Evolutionary conservation across 2,329 filamentous ascomycete species (phyloP), one percentile per base, ranked within the genome.

Genomic region (Elsinoe perseae): DNA sequence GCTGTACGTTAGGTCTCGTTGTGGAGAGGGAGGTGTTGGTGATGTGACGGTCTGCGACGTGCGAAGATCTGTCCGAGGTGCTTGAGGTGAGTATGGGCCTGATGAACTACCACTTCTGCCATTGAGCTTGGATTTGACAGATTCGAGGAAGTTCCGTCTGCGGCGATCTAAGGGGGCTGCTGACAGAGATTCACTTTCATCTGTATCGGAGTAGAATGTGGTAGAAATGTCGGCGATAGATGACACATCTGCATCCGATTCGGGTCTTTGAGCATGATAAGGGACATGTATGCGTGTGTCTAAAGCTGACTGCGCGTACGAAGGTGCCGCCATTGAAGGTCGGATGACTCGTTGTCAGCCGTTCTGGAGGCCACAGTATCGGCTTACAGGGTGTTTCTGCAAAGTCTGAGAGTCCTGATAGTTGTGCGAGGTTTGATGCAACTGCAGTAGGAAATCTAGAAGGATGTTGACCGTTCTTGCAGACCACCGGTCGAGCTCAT

Each of bases 221-320:
- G 53, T 56, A 7, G 53, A 56, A 9, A 56, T 56, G 42, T 56
- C 53, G n/a, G 53, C 36, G 14, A 56, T 34, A 20, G 53, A 56
- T 9, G 53, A 56, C 14, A 44, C 36, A 16, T 56, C 38, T 18
- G 36, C 53, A 16, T 56, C 53, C 10, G 53, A 56, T n/a, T 56
- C 53, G 27, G 36, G 36, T 16, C 40, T 16, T 25, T 44, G 53
- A 14, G 36, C 40, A n/a, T 18, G 36, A 27, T 48, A 44, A 1
- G 38, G 53, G 4, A 36, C 23, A 32, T 30, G 23, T 8, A 56
- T 44, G 10, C 30, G 53, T 18, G 25, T 21, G 14, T 56, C 53
- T 42, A 56, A 16, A 7, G 30, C 30, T 3, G 53, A 42, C n/a
- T 56, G 38, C 3, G 53, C 42, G 16, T 56, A 56, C 2, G 53